A percentile compares a stretch with the other conserved stretches of the same genome.
Evolutionary conservation across 2,329 filamentous ascomycete genomes (phyloP).

Genomic region (Ramichloridium luteum): DNA sequence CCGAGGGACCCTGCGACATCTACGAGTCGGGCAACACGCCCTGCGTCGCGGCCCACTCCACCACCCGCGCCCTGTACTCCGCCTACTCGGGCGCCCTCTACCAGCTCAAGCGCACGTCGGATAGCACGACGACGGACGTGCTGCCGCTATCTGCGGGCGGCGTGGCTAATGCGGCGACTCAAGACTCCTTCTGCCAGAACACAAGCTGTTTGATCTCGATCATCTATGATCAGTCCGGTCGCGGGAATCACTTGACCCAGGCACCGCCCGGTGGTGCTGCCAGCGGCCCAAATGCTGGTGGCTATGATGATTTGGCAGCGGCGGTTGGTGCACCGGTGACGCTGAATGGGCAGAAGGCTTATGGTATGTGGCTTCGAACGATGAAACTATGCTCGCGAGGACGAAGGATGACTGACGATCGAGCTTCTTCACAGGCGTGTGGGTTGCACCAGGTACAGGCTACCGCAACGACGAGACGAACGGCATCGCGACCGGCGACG

Average conservation of each 20-base stretch:
- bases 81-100: constrained; percentile 43
- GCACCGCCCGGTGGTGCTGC: constrained; percentile 46
- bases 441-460: constrained; percentile 47
- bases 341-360: constrained; percentile 45
- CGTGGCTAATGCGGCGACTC: constrained; percentile 47
- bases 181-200: constrained; percentile 46
- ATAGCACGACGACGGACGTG: constrained; percentile 36
- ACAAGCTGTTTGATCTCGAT: constrained; percentile 51
- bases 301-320: constrained; percentile 47
- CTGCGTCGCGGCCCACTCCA: constrained; percentile 51
- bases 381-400: too few species aligned
- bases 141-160: constrained; percentile 44
- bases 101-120: constrained; percentile 46
- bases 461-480: constrained; percentile 47
- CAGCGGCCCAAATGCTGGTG: constrained; percentile 42
- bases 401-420: too few species aligned
- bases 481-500: constrained; percentile 43
- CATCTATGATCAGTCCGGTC: constrained; percentile 53
- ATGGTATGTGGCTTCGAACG: too few species aligned
- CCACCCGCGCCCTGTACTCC: constrained; percentile 48
- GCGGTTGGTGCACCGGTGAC: constrained; percentile 50
- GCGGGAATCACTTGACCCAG: constrained; percentile 48
- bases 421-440: too few species aligned
- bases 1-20: constrained; percentile 38
- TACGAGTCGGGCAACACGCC: constrained; percentile 46